These are phyloP conservation scores for Phyllosticta citriasiana DNA, from an alignment of 2,329 filamentous ascomycete species.

Conservation along the genomic window DNA sequence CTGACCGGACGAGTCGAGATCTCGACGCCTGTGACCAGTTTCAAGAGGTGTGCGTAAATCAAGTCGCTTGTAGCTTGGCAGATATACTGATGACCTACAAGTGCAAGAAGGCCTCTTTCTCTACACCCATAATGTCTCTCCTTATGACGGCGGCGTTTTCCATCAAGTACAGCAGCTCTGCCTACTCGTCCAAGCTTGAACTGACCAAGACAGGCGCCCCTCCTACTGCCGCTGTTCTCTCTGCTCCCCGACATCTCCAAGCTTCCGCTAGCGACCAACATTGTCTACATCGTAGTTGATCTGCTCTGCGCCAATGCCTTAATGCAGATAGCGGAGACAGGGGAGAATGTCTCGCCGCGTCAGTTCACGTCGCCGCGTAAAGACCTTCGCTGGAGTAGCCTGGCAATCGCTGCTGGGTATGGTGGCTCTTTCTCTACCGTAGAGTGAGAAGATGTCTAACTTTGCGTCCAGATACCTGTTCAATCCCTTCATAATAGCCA, in stretches of 20 bases:
- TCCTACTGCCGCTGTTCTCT: constrained; percentile 85
- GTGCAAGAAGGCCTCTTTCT: constrained; percentile 95
- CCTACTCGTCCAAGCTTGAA: not conserved
- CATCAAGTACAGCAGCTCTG: constrained; percentile 43
- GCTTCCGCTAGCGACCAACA: constrained; percentile 62
- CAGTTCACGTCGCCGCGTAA: constrained; percentile 71
- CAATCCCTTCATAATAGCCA: constrained; percentile 87
- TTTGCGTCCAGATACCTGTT: constrained; percentile 63
- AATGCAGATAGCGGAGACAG: constrained; percentile 68
- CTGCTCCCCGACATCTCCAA: constrained; percentile 62
- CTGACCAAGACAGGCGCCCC: constrained; percentile 51
- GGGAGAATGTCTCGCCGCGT: constrained; percentile 63
- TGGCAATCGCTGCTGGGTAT: constrained; percentile 70
- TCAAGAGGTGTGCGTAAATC: constrained; percentile 71
- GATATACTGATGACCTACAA: constrained; percentile 26
- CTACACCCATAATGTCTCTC: constrained; percentile 91
- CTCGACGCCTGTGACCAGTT: constrained; percentile 93
- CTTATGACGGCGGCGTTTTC: constrained; percentile 86
- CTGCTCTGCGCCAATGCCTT: constrained; percentile 73
- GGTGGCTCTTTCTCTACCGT: not conserved
- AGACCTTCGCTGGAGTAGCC: constrained; percentile 61
- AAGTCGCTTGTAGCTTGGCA: not conserved
- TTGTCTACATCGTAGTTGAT: constrained; percentile 75
- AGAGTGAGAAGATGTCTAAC: not conserved
- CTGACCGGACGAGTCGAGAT: constrained; percentile 89